Evolutionary conservation across 352 stramenopile species (phyloP).

Genomic region (Hyaloperonospora arabidopsidis): DNA sequence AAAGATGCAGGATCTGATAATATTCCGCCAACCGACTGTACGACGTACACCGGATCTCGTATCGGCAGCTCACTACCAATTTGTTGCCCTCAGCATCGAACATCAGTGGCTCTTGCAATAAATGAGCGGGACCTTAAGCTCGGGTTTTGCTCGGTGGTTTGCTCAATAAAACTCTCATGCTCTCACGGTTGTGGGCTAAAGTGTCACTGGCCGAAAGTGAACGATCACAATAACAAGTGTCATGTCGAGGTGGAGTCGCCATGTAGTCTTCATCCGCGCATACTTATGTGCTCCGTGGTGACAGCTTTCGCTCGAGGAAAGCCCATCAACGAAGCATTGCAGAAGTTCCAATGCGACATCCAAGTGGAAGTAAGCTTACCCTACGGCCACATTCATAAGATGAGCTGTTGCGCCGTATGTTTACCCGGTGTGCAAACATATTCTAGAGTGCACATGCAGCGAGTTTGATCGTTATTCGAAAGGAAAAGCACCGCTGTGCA

Average conservation of each 20-base stretch:
- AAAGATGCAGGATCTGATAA: constrained; percentile 39
- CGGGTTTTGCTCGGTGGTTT: constrained; percentile 72
- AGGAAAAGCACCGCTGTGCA: constrained; percentile 37
- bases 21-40: constrained; percentile 17
- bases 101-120: constrained; percentile 28
- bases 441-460: constrained; percentile 50
- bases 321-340: constrained; percentile 37
- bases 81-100: constrained; percentile 70
- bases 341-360: constrained; percentile 47
- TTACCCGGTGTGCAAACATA: constrained; percentile 67
- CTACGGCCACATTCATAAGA: constrained; percentile 50
- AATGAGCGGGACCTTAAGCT: constrained; percentile 45
- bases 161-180: constrained; percentile 44
- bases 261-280: constrained; percentile 44
- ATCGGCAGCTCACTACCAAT: constrained; percentile 59
- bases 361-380: constrained; percentile 49
- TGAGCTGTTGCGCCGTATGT: constrained; percentile 61
- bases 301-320: constrained; percentile 16
- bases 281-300: constrained; percentile 48
- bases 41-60: constrained; percentile 31
- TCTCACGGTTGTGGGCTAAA: constrained; percentile 55
- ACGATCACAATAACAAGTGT: constrained; percentile 55
- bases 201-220: constrained; percentile 62
- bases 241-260: constrained; percentile 51
- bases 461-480: constrained; percentile 50